Evolutionary conservation across 495 filamentous ascomycete species (phyloP), one percentile per base, ranked within the genome.

Genomic region (Neurospora africana): DNA sequence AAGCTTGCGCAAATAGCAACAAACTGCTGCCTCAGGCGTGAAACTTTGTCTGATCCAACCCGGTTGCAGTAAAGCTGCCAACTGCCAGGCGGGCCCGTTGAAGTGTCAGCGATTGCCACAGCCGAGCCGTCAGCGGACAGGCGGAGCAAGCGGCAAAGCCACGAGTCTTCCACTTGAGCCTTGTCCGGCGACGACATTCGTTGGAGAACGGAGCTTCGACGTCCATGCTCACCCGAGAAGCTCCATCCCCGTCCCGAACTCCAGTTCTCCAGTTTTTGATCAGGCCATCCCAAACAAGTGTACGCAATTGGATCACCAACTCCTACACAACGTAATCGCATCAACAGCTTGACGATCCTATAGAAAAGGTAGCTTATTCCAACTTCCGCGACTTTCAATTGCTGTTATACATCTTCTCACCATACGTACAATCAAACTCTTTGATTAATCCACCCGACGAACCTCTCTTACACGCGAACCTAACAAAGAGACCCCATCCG

Each of bases 271-370:
- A 65, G 70, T 68, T 67, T 67, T 69, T 30, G 68, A 70, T 73
- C 72, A 73, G 72, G 41, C 68, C 72, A 73, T 73, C 68, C 27
- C 71, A n/a, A 72, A n/a, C 39, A 65, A 36, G 27, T 21, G 58
- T 70, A 70, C 68, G 27, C 72, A 73, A 73, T 73, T 73, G 72
- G 30, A 73, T 65, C 67, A 53, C 53, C 53, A 65, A 33, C 53
- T 17, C 27, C 53, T 33, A 65, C 53, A 65, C 53, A 65, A 65
- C 53, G 53, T 65, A 65, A 65, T 65, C 53, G 53, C 13, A 65
- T 9, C 19, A 27, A 33, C 27, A 65, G 23, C 53, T 65, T 10
- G 53, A 65, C 27, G 27, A 65, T 65, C 13, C 15, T 19, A 65
- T 65, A 65, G 53, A 65, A 36, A 65, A 65, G 53, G 53, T 65